Evolutionary conservation across 2,329 filamentous ascomycete species (phyloP).

Genomic region (Trichoderma afroharzianum): DNA sequence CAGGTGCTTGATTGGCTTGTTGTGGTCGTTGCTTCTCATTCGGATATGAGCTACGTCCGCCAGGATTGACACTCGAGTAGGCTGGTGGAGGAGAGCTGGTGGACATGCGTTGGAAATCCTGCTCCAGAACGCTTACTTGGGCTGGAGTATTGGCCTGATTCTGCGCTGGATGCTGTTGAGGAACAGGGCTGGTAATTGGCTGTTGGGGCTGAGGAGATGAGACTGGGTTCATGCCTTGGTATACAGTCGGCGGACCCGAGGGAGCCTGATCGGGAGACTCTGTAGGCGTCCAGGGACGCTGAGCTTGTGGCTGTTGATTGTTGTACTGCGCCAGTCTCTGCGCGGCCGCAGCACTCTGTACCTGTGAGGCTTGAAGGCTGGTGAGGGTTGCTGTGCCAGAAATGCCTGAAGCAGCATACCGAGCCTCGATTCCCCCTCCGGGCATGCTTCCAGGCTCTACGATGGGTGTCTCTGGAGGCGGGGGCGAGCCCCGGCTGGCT

Average conservation of each 20-base stretch:
- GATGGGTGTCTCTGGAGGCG: conserved; percentile 88
- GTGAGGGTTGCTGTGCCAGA: conserved; percentile 80
- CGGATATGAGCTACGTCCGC: conserved; percentile 60
- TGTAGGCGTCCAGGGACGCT: conserved; percentile 88
- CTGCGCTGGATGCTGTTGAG: conserved; percentile 38
- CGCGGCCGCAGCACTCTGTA: conserved; percentile 72
- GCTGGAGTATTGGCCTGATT: conserved; percentile 37
- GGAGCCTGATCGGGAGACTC: conserved; percentile 82
- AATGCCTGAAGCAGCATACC: conserved; percentile 88
- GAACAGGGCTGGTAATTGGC: conserved; percentile 41
- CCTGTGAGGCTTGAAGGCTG: conserved; percentile 59
- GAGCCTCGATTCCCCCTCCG: conserved; percentile 80
- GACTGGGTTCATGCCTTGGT: conserved; percentile 78
- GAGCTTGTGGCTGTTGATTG: conserved; percentile 33
- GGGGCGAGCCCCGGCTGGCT: conserved; percentile 87
- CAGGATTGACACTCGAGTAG: conserved; percentile 73
- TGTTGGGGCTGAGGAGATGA: conserved; percentile 45
- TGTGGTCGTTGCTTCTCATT: conserved; percentile 69
- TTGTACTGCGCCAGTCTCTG: conserved; percentile 79
- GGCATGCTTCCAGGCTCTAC: conserved; percentile 67
- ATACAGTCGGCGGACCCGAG: conserved; percentile 85
- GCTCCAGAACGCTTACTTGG: conserved; percentile 71
- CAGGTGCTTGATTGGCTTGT: conserved; percentile 22
- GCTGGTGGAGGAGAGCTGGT: conserved; percentile 88
- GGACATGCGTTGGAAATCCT: conserved; percentile 81